phyloP scores from a whole-genome alignment of 345 rosid genomes.

The Lepidium aucheri region DNA sequence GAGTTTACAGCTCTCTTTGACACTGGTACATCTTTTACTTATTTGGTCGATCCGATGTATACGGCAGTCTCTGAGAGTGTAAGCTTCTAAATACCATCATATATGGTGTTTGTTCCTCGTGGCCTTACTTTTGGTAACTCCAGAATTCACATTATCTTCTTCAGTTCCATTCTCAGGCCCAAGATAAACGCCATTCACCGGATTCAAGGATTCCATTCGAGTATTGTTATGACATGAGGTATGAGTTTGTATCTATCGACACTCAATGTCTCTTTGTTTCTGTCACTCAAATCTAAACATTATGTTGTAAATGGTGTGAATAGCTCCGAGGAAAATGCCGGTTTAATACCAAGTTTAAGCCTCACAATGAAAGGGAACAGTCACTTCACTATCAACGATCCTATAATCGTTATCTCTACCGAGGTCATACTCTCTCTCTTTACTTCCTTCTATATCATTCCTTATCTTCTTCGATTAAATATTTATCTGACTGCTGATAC shows the following conservation, averaged over 20 bases:
- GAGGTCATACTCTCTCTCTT: conserved; percentile 31
- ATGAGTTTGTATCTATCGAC: conserved; percentile 1
- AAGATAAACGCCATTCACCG: conserved; percentile 45
- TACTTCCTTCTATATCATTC: not conserved
- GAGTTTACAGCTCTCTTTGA: conserved; percentile 69
- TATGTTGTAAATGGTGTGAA: conserved; percentile 15
- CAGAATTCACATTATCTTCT: conserved; percentile 10
- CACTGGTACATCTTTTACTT: conserved; percentile 85
- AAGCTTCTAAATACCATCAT: conserved; percentile 26
- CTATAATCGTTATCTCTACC: conserved; percentile 61
- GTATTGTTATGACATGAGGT: conserved; percentile 83
- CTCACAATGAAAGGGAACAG: conserved; percentile 65
- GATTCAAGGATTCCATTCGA: conserved; percentile 75
- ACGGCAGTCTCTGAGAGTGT: conserved; percentile 49
- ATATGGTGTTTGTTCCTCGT: not conserved
- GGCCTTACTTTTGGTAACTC: not conserved
- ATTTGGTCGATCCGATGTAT: conserved; percentile 55
- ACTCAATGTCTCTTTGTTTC: not conserved
- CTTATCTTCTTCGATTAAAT: not conserved
- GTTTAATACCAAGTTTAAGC: conserved; percentile 61
- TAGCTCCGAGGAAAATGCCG: conserved; percentile 57
- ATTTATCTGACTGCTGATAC: not conserved
- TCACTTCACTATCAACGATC: conserved; percentile 55
- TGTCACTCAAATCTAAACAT: not conserved
- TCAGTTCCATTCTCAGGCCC: conserved; percentile 73